These are phyloP conservation scores for Tremella fuciformis DNA, from an alignment of 768 basidiomycete species.

Conservation along the genomic window DNA sequence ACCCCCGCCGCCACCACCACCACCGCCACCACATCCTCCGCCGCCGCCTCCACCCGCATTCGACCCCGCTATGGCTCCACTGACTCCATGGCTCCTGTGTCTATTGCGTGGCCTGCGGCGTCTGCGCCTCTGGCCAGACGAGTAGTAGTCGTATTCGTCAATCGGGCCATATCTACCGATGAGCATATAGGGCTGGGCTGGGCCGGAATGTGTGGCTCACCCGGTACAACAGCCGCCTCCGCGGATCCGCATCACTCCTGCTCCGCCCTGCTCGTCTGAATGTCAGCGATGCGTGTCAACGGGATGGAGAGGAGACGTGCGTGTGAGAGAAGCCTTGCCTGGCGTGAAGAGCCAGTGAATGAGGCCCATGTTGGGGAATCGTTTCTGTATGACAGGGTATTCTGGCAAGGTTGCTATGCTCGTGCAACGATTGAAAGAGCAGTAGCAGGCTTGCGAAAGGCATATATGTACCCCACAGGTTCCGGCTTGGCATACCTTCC, in stretches of 20 bases:
- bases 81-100: neutral
- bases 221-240: neutral
- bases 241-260: neutral
- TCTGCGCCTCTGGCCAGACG: neutral
- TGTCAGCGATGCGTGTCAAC: neutral
- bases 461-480: no score
- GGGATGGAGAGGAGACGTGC: neutral
- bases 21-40: neutral
- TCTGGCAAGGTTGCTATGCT: no score
- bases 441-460: no score
- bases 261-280: neutral
- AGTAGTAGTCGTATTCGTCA: neutral
- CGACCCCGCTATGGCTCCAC: neutral
- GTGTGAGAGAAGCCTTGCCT: neutral
- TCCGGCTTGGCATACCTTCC: no score
- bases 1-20: neutral
- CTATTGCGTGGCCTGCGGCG: no score
- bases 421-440: no score
- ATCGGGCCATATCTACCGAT: neutral
- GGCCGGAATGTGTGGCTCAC: neutral
- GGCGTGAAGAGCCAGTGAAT: neutral
- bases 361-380: neutral
- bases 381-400: no score
- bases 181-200: neutral
- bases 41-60: neutral